These are phyloP conservation scores for Pleurotus djamor DNA, from an alignment of 768 basidiomycete genomes.

Conservation along the genomic window DNA sequence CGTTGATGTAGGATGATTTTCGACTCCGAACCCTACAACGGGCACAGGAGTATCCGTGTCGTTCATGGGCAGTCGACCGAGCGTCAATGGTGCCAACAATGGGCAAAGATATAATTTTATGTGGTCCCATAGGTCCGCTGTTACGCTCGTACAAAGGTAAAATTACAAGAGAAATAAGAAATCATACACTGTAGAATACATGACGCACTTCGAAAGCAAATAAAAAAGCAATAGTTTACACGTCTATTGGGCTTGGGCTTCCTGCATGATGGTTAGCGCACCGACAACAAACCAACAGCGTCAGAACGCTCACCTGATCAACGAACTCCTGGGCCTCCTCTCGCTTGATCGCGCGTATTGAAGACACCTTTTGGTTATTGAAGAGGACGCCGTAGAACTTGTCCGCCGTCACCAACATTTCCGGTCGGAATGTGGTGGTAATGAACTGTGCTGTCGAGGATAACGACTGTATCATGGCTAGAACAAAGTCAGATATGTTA, in stretches of 20 bases:
- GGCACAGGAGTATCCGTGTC: too few species aligned
- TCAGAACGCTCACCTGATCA: conserved; percentile 58
- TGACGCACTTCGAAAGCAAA: background rate
- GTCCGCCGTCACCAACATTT: conserved; percentile 94
- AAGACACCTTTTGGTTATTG: conserved; percentile 93
- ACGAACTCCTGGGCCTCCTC: conserved; percentile 96
- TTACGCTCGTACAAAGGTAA: too few species aligned
- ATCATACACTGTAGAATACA: background rate
- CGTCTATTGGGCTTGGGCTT: conserved; percentile 18
- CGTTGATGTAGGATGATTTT: too few species aligned
- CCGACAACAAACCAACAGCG: background rate
- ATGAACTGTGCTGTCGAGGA: conserved; percentile 92
- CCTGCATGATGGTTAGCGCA: conserved; percentile 7
- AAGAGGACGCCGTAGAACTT: conserved; percentile 98
- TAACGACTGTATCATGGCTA: conserved; percentile 93
- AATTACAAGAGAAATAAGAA: too few species aligned
- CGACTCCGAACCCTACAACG: too few species aligned
- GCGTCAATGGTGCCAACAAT: too few species aligned
- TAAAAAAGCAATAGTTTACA: background rate
- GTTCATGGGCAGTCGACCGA: too few species aligned
- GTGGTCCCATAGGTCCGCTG: too few species aligned
- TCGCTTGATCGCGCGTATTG: conserved; percentile 80
- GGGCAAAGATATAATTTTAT: too few species aligned
- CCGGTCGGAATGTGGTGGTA: conserved; percentile 96
- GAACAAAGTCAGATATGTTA: background rate